Base-by-base conservation (phyloP, 2,329 filamentous ascomycete genomes). In the Orbilia javanica region DNA sequence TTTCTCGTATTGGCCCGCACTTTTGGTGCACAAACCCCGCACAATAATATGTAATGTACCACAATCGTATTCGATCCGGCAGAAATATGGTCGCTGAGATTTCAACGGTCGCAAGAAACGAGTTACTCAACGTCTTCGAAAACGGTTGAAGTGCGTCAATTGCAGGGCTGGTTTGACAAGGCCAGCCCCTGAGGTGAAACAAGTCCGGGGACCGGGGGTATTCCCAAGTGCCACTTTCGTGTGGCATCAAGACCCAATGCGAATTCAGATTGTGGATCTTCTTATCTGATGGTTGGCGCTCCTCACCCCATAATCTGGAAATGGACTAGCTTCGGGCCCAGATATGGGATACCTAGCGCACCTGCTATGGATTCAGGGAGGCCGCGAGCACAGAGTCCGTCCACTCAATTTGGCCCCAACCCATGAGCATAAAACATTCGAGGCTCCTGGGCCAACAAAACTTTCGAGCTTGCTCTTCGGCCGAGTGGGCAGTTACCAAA, bases 311-410 rank as follows among this genome's bases (percentile, higher is more conserved):
- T 62, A 10, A n/a, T 29, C 69, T 25, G 3, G 55, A 66, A 57
- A 36, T 27, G 22, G 27, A 50, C 60, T 73, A 73, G 69, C 46
- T 66, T 73, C 69, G 69, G 69, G 69, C 69, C 69, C 50, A 15
- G 29, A 65, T 29, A 73, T 71, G 44, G n/a, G 69, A 60, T 55
- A 73, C 60, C 69, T 73, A 73, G 57, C 48, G 25, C 60, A 63
- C 15, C 34, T 67, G 63, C 70, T 46, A 55, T 68, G 70, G 29
- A 68, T 64, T 53, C 36, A 65, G 57, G 22, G 57, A 52, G 36
- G 10, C 36, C 36, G 36, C 36, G 11, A 39, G 36, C 36, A 39
- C 36, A n/a, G 52, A 20, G 52, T n/a, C n/a, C 13, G 39, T 22
- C 34, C 31, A 39, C 29, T 42, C 18, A 27, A 42, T 15, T 20